Base-by-base conservation (phyloP, 805 yeast genomes). In the Schwanniomyces pseudopolymorphus region DNA sequence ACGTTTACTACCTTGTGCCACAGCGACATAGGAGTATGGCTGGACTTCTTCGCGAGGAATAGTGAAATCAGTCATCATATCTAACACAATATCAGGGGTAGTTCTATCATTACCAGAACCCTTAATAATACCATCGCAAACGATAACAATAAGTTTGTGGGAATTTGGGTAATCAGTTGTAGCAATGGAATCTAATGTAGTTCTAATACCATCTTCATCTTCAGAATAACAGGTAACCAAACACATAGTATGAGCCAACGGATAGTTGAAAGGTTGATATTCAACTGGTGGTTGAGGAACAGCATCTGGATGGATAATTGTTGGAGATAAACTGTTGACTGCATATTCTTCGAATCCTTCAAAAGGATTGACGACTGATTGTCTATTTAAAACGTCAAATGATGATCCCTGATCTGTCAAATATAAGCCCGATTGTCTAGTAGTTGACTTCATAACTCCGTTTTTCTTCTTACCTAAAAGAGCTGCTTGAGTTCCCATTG, bases 81-180 rank as follows among this genome's bases (percentile, higher is more conserved):
- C 80, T 50, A 94, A 67, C 16, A 84, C 90, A 57, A 91, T 86
- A 19, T 94, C 99, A 0, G 98, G 97, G 0, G 99, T 94, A 2
- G 90, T 76, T 60, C 67, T 61, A 45, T 84, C 91, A 66, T 92
- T 92, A 40, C 97, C 98, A 17, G 96, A 84, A 54, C 99, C 99
- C 59, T 92, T 91, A 56, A 94, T 85, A 28, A 92, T 55, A 55
- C 99, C 99, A 70, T 94, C 99, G 74, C 98, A 92, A 11, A 92
- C 78, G 35, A 91, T 82, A 44, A 90, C 70, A 35, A 94, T 75
- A 51, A 94, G 71, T 64, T 92, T 94, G 67, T 94, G 98, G 3
- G 97, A 88, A 64, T 90, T 91, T 46, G 98, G 97, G 65, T 87
- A 94, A 53, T 89, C 96, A 1, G 97, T 89, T 1, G 96, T 89